Conservation (phyloP, 1,284 basidiomycete genomes). For the Cutaneotrichosporon dermatis region DNA sequence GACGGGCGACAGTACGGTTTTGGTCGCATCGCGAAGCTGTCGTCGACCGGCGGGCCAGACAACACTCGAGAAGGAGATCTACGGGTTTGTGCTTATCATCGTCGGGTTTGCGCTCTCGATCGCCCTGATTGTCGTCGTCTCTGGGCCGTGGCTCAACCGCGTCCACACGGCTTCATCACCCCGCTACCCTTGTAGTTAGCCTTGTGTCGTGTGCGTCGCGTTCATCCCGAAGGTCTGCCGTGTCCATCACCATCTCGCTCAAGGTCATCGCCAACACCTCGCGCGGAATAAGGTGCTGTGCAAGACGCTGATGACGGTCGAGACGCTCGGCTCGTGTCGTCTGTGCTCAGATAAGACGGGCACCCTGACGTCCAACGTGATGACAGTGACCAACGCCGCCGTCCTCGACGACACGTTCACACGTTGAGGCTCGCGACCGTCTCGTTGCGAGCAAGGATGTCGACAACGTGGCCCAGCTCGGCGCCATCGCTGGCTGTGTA, state of each 20-base stretch:
- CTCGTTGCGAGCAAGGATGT: slow-evolving; percentile 21
- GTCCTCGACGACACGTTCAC: slow-evolving; percentile 49
- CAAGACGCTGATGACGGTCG: slow-evolving; percentile 60
- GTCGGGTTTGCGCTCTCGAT: slow-evolving; percentile 55
- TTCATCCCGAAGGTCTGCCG: slow-evolving; percentile 58
- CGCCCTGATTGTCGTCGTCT: slow-evolving; percentile 53
- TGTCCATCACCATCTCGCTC: slow-evolving; percentile 51
- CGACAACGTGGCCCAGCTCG: slow-evolving; percentile 42
- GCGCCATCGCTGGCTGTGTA: slow-evolving; percentile 58
- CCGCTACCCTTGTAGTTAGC: slow-evolving; percentile 57
- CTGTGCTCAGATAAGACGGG: slow-evolving; percentile 61
- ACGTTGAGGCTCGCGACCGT: slow-evolving; percentile 38
- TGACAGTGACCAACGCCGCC: slow-evolving; percentile 52
- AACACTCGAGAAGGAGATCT: slow-evolving; percentile 49
- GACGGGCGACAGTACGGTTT: slow-evolving; percentile 59
- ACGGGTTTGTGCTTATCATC: slow-evolving; percentile 52
- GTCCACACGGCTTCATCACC: slow-evolving; percentile 58
- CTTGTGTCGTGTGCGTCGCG: slow-evolving; percentile 61
- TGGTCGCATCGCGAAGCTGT: slow-evolving; percentile 60
- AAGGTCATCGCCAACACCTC: slow-evolving; percentile 55
- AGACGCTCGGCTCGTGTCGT: slow-evolving; percentile 58
- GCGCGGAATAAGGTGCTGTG: slow-evolving; percentile 59
- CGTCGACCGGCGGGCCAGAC: slow-evolving; percentile 53
- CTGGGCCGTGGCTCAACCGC: slow-evolving; percentile 56
- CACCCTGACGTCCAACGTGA: slow-evolving; percentile 52